Percentiles rank a stretch among this genome's conserved stretches.
Conservation (phyloP, 2,329 filamentous ascomycete genomes). For the Phoma sp. region DNA sequence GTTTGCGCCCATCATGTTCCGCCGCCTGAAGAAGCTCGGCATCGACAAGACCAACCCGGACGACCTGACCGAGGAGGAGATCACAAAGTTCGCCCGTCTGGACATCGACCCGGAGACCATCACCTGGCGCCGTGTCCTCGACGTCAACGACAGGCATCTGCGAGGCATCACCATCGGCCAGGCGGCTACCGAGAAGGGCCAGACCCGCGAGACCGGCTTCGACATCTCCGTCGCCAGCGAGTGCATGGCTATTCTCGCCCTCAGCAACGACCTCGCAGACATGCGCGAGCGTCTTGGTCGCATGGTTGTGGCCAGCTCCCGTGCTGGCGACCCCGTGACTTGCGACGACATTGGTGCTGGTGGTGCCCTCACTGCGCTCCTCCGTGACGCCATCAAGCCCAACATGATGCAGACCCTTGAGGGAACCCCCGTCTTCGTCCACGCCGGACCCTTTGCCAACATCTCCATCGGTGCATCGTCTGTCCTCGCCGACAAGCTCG, state of each 20-base stretch:
- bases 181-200: constrained; percentile 88
- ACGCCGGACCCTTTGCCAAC: constrained; percentile 97
- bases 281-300: constrained; percentile 91
- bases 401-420: constrained; percentile 99
- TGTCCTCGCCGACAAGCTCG: constrained; percentile 92
- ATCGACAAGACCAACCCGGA: constrained; percentile 95
- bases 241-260: constrained; percentile 96
- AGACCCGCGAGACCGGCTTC: constrained; percentile 87
- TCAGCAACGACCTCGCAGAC: constrained; percentile 85
- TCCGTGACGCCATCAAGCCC: constrained; percentile 98
- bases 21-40: constrained; percentile 90
- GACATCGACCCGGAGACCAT: constrained; percentile 98
- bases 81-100: constrained; percentile 84
- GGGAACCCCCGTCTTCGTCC: constrained; percentile 95
- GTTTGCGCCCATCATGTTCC: constrained; percentile 91
- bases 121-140: constrained; percentile 93
- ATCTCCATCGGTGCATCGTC: constrained; percentile 98
- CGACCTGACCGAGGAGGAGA: constrained; percentile 88
- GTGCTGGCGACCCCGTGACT: constrained; percentile 85
- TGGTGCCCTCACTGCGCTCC: constrained; percentile 89
- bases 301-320: constrained; percentile 94
- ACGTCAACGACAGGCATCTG: constrained; percentile 96
- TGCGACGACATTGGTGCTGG: constrained; percentile 94
- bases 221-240: constrained; percentile 98
- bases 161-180: constrained; percentile 88